phyloP scores from a whole-genome alignment of 225 moss, liverwort and hornwort genomes.

The Polytrichum commune region DNA sequence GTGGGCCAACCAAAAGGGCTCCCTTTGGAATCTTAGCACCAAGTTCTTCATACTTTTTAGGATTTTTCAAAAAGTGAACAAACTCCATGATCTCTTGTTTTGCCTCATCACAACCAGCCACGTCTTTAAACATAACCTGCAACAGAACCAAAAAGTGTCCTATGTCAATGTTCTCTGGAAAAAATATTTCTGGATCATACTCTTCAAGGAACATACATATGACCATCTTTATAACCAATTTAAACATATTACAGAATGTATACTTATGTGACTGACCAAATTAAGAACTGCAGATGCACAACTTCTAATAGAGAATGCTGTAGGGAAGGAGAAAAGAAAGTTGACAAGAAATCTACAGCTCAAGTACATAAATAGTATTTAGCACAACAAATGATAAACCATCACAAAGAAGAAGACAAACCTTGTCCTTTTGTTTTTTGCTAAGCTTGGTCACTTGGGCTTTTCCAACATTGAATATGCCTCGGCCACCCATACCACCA shows the following conservation, averaged over 20 bases:
- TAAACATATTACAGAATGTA: too few relatives aligned
- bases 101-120: conserved; percentile 98
- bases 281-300: too few relatives aligned
- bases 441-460: conserved; percentile 98
- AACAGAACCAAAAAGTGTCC: background rate
- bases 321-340: too few relatives aligned
- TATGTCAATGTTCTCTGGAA: too few relatives aligned
- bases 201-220: too few relatives aligned
- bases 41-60: conserved; percentile 90
- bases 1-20: conserved; percentile 95
- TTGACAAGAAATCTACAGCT: background rate
- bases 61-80: conserved; percentile 98
- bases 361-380: background rate
- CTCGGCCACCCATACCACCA: conserved; percentile 94
- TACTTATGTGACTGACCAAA: too few relatives aligned
- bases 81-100: conserved; percentile 99
- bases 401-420: conserved; percentile 14
- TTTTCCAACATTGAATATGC: conserved; percentile 98
- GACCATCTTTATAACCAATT: too few relatives aligned
- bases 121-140: conserved; percentile 98
- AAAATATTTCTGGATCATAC: too few relatives aligned
- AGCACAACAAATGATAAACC: too few relatives aligned
- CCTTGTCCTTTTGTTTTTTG: conserved; percentile 97
- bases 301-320: too few relatives aligned
- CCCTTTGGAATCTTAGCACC: conserved; percentile 99